phyloP scores from a whole-genome alignment of 352 stramenopile species.

The Thalassiosira livingstoniorum region DNA sequence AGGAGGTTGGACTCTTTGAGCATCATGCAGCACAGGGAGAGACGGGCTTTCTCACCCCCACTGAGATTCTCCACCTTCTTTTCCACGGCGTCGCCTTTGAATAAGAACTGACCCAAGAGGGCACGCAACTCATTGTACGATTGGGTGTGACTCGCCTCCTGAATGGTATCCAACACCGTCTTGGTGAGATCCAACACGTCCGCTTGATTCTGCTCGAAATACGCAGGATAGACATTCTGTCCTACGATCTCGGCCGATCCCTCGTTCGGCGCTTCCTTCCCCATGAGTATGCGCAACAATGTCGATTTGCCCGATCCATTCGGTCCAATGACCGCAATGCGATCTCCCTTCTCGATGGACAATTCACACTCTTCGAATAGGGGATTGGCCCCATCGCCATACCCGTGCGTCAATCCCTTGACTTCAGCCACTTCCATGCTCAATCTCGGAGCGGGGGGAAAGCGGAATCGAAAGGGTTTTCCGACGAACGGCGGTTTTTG shows the following conservation, averaged over 20 bases:
- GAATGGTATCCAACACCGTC: constrained; percentile 87
- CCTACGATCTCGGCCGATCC: constrained; percentile 78
- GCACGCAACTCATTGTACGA: constrained; percentile 88
- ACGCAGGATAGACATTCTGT: constrained; percentile 84
- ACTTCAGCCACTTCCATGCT: constrained; percentile 88
- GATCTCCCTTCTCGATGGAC: constrained; percentile 93
- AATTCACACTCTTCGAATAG: constrained; percentile 95
- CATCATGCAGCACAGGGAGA: constrained; percentile 90
- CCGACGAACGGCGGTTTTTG: constrained; percentile 88
- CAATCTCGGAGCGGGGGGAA: constrained; percentile 92
- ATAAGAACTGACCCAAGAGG: constrained; percentile 89
- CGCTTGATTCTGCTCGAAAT: constrained; percentile 90
- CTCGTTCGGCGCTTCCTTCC: constrained; percentile 87
- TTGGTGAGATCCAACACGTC: constrained; percentile 88
- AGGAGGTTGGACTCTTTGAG: constrained; percentile 86
- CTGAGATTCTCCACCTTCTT: constrained; percentile 86
- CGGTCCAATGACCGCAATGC: constrained; percentile 96
- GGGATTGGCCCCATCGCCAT: constrained; percentile 79
- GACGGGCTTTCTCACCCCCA: constrained; percentile 89
- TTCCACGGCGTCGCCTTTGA: constrained; percentile 87
- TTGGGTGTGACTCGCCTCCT: constrained; percentile 78
- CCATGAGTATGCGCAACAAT: constrained; percentile 95
- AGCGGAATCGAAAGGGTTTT: constrained; percentile 88
- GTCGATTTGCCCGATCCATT: constrained; percentile 98
- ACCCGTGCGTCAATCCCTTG: constrained; percentile 80